phyloP scores from a whole-genome alignment of 768 basidiomycete species.

The Kondoa malvinella region DNA sequence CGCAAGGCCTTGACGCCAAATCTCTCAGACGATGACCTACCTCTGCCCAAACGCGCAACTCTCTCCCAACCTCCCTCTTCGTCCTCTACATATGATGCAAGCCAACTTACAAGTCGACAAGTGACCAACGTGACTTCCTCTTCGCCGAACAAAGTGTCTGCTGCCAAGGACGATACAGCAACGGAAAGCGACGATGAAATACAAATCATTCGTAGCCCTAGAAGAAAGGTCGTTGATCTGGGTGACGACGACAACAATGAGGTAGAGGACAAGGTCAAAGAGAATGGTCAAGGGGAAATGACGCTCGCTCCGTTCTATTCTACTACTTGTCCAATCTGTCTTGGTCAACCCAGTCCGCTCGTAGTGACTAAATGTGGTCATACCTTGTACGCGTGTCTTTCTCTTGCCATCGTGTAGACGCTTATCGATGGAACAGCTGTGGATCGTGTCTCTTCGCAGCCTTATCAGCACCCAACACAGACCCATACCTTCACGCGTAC shows the following conservation, averaged over 20 bases:
- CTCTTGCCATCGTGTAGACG: background rate
- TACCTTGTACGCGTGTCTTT: background rate
- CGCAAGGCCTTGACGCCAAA: background rate
- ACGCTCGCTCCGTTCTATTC: background rate
- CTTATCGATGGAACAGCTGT: background rate
- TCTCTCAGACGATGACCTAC: background rate
- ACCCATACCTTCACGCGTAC: background rate
- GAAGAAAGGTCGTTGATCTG: background rate
- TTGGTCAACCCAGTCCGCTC: background rate
- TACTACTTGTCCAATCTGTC: conserved; percentile 5
- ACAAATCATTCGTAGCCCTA: too few species aligned
- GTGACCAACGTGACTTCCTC: too few species aligned
- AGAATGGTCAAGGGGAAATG: background rate
- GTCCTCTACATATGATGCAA: too few species aligned
- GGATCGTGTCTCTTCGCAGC: conserved; percentile 5
- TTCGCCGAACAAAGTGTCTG: too few species aligned
- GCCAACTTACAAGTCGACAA: too few species aligned
- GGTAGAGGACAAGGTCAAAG: background rate
- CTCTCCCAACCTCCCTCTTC: background rate
- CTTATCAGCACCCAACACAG: background rate
- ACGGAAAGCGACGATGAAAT: too few species aligned
- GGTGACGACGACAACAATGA: background rate
- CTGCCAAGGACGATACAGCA: too few species aligned
- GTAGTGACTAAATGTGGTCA: conserved; percentile 4
- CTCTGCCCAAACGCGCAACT: background rate